These are phyloP conservation scores for Phyllostachys edulis DNA, from an alignment of 176 grass and related monocot genomes.

Conservation along the genomic window DNA sequence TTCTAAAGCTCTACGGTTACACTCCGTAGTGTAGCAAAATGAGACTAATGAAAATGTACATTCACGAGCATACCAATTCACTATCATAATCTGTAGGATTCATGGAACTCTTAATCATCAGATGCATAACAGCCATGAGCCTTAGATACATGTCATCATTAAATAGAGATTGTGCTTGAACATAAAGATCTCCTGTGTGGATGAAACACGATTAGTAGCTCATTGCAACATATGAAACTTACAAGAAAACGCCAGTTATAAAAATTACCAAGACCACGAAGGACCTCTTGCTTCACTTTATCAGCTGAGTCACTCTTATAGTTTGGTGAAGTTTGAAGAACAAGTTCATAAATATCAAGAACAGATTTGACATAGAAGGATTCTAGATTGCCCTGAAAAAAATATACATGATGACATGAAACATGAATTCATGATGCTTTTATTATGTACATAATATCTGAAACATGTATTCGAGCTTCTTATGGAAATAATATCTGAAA, in stretches of 20 bases:
- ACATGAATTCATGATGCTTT: slow-evolving; percentile 17
- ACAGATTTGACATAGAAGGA: slow-evolving; percentile 80
- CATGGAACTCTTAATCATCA: slow-evolving; percentile 76
- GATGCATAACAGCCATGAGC: slow-evolving; percentile 74
- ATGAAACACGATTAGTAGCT: slow-evolving; percentile 38
- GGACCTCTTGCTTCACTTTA: slow-evolving; percentile 98
- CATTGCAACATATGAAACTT: slow-evolving; percentile 23
- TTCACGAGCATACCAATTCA: slow-evolving; percentile 66
- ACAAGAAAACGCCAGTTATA: slow-evolving; percentile 1
- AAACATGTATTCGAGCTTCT: slow-evolving; percentile 19
- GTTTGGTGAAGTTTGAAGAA: slow-evolving; percentile 88
- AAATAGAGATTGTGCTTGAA: slow-evolving; percentile 80
- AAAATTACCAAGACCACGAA: slow-evolving; percentile 90
- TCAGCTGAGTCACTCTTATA: slow-evolving; percentile 76
- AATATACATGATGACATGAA: slow-evolving; percentile 28
- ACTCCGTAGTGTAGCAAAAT: slow-evolving; percentile 7
- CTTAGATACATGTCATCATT: slow-evolving; percentile 89
- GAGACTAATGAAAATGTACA: slow-evolving; percentile 12
- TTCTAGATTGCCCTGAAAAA: slow-evolving; percentile 84
- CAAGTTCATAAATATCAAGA: slow-evolving; percentile 94
- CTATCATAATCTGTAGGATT: slow-evolving; percentile 69
- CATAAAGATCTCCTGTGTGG: slow-evolving; percentile 84
- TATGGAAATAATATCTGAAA: slow-evolving; percentile 3
- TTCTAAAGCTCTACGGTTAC: slow-evolving; percentile 12
- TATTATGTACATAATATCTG: neutral